Evolutionary conservation across 805 yeast species (phyloP).

Genomic region (Yarrowia divulgata): DNA sequence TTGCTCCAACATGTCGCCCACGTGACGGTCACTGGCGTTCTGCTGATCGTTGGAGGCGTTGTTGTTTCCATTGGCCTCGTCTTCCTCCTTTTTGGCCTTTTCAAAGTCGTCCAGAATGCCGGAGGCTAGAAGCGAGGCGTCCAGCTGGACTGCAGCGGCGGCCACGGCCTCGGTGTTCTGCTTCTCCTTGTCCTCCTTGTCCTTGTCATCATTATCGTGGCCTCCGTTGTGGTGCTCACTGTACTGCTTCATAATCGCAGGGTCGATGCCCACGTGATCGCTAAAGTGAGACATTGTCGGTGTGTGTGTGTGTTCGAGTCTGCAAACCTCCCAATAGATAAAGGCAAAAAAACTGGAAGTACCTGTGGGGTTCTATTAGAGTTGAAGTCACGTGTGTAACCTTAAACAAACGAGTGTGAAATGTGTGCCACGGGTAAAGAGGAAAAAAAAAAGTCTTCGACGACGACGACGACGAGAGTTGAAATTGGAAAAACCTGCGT

Average conservation of each 20-base stretch:
- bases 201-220: conserved; percentile 28
- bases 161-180: conserved; percentile 35
- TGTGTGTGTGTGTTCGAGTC: conserved; percentile 16
- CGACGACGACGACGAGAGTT: background rate
- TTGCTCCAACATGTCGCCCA: conserved; percentile 32
- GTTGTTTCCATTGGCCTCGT: conserved; percentile 17
- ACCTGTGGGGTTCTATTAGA: background rate
- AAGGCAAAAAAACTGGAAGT: background rate
- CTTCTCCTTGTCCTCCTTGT: conserved; percentile 35
- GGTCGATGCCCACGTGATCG: conserved; percentile 40
- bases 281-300: conserved; percentile 31
- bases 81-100: conserved; percentile 39
- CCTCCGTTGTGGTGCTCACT: conserved; percentile 32
- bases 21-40: conserved; percentile 20
- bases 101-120: conserved; percentile 39
- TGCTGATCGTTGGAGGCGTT: background rate
- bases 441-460: conserved; percentile 6
- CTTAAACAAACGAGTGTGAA: conserved; percentile 25
- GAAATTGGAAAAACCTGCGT: conserved; percentile 1
- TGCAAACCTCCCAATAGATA: conserved; percentile 1
- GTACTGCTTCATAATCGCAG: conserved; percentile 40
- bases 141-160: conserved; percentile 36
- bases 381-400: conserved; percentile 8
- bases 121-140: conserved; percentile 27
- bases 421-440: background rate